Percentiles rank a stretch among this genome's conserved stretches.
Conservation (phyloP, 768 basidiomycete species). For the Trametes gibbosa region DNA sequence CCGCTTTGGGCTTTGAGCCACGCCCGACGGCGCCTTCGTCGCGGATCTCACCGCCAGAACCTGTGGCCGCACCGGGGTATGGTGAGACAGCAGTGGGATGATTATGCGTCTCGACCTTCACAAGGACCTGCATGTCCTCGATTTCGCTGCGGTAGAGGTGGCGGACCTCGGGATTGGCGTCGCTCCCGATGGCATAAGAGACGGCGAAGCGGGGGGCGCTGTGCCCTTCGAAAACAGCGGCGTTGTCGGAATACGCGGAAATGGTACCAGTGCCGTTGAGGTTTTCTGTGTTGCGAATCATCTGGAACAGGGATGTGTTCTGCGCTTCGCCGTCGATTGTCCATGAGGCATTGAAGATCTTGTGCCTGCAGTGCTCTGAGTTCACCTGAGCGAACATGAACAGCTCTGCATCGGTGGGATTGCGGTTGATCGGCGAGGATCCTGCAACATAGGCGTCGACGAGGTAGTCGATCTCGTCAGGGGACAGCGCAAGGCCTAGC, state of each 20-base stretch:
- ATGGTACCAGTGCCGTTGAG: conserved; percentile 75
- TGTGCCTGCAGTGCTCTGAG: conserved; percentile 99
- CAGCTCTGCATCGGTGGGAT: conserved; percentile 95
- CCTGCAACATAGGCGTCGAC: conserved; percentile 85
- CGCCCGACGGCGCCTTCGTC: conserved; percentile 96
- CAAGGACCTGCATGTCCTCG: conserved; percentile 83
- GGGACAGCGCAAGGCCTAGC: conserved; percentile 86
- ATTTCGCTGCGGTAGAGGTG: conserved; percentile 52
- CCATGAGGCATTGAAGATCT: conserved; percentile 99
- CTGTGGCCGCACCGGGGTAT: conserved; percentile 97
- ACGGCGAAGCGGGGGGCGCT: conserved; percentile 72
- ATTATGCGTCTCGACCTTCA: conserved; percentile 99
- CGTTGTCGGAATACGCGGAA: conserved; percentile 97
- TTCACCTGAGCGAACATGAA: conserved; percentile 99
- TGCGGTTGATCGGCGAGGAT: conserved; percentile 60
- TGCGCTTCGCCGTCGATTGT: conserved; percentile 69
- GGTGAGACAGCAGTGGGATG: conserved; percentile 99
- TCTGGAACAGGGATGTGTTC: conserved; percentile 82
- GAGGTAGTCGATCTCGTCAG: conserved; percentile 90
- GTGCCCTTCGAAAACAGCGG: conserved; percentile 87
- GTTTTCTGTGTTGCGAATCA: conserved; percentile 96
- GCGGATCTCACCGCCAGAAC: conserved; percentile 96
- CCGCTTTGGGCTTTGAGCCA: conserved; percentile 96
- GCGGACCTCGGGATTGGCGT: conserved; percentile 18
- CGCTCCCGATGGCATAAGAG: conserved; percentile 25